Evolutionary conservation across 2,329 filamentous ascomycete genomes (phyloP).

Genomic region (Daldinia sp.): DNA sequence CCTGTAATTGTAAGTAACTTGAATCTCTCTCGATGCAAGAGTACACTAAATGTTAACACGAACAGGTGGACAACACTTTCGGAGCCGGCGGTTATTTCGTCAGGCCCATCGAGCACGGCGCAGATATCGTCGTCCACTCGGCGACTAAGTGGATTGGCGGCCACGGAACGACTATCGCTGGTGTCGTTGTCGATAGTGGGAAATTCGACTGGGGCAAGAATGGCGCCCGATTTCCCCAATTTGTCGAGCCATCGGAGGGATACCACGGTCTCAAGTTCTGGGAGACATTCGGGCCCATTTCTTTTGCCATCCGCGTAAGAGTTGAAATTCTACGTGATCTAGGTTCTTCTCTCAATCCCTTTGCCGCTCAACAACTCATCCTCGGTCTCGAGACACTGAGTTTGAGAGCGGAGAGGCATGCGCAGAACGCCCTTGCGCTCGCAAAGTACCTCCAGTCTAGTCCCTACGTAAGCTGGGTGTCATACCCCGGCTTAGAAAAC

Average conservation of each 20-base stretch:
- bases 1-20: slow-evolving; percentile 67
- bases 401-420: slow-evolving; percentile 87
- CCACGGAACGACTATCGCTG: slow-evolving; percentile 91
- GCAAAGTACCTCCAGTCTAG: slow-evolving; percentile 87
- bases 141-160: slow-evolving; percentile 98
- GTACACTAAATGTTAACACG: slow-evolving; percentile 10
- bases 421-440: slow-evolving; percentile 82
- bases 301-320: slow-evolving; percentile 86
- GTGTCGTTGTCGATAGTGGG: slow-evolving; percentile 86
- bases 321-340: slow-evolving; percentile 93
- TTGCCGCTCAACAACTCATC: slow-evolving; percentile 91
- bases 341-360: slow-evolving; percentile 85
- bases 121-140: slow-evolving; percentile 93
- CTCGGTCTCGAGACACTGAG: slow-evolving; percentile 91
- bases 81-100: slow-evolving; percentile 91
- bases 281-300: slow-evolving; percentile 86
- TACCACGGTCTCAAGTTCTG: slow-evolving; percentile 96
- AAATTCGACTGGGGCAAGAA: slow-evolving; percentile 95
- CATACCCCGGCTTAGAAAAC: slow-evolving; percentile 87
- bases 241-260: slow-evolving; percentile 87
- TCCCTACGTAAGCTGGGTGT: slow-evolving; percentile 90
- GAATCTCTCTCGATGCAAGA: neutral
- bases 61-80: slow-evolving; percentile 90
- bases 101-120: slow-evolving; percentile 88
- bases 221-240: slow-evolving; percentile 87